Percentiles rank a stretch among this genome's conserved stretches.
Conservation (phyloP, 495 filamentous ascomycete genomes). For the Xylaria castorea region DNA sequence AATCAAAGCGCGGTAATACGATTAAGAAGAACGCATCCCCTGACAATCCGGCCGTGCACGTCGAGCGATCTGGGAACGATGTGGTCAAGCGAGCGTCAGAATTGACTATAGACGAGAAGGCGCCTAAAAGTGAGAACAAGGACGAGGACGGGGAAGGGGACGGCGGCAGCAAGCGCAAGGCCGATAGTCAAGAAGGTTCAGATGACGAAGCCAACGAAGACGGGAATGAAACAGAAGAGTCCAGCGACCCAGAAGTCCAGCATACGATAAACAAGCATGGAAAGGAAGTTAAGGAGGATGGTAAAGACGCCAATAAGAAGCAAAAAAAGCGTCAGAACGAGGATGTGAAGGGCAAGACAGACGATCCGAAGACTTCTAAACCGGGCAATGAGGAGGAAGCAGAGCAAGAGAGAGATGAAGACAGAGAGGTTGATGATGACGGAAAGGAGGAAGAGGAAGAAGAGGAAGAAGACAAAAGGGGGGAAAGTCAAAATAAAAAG, state of each 20-base stretch:
- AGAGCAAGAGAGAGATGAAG: constrained; percentile 28
- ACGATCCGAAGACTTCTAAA: constrained; percentile 31
- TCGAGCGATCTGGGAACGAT: constrained; percentile 65
- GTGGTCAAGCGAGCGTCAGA: constrained; percentile 67
- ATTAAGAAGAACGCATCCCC: constrained; percentile 65
- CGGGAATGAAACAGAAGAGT: constrained; percentile 22
- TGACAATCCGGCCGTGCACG: constrained; percentile 64
- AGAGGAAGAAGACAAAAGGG: constrained; percentile 1
- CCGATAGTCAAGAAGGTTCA: constrained; percentile 21
- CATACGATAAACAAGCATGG: constrained; percentile 47
- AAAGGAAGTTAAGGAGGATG: constrained; percentile 46
- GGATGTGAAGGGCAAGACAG: constrained; percentile 28
- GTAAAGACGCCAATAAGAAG: constrained; percentile 41
- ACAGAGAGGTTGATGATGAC: neutral
- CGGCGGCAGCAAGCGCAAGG: constrained; percentile 32
- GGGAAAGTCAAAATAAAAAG: neutral
- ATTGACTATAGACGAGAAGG: constrained; percentile 54
- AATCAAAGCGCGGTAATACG: constrained; percentile 66
- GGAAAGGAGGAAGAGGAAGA: neutral
- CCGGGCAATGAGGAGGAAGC: neutral
- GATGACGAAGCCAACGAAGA: constrained; percentile 7
- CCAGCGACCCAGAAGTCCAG: constrained; percentile 30
- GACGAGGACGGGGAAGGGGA: constrained; percentile 35
- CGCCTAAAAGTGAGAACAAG: constrained; percentile 16
- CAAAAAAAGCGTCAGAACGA: constrained; percentile 26